These are phyloP conservation scores for Teratosphaeria destructans DNA, from an alignment of 2,329 filamentous ascomycete species.

Conservation along the genomic window DNA sequence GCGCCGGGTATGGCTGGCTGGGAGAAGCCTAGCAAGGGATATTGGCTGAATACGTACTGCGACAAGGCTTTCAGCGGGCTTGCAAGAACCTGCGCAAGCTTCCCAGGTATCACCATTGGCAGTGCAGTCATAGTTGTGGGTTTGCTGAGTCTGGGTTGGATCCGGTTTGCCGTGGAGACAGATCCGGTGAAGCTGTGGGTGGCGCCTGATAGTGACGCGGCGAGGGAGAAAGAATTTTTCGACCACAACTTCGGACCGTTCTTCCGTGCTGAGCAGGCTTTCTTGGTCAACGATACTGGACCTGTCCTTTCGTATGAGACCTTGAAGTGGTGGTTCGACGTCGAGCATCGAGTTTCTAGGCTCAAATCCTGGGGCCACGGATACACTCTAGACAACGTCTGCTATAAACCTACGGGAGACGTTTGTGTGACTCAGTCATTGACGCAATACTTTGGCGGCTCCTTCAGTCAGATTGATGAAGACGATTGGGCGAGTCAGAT, in stretches of 20 bases:
- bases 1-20: slow-evolving; percentile 40
- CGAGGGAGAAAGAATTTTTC: slow-evolving; percentile 88
- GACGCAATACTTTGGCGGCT: slow-evolving; percentile 74
- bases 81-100: slow-evolving; percentile 69
- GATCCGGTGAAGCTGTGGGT: slow-evolving; percentile 93
- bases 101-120: slow-evolving; percentile 73
- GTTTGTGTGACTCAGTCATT: slow-evolving; percentile 89
- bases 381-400: slow-evolving; percentile 69
- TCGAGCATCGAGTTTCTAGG: slow-evolving; percentile 66
- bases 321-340: slow-evolving; percentile 83
- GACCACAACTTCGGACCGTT: slow-evolving; percentile 91
- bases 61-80: slow-evolving; percentile 71
- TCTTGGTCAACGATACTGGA: slow-evolving; percentile 80
- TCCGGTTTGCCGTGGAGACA: slow-evolving; percentile 78
- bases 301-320: slow-evolving; percentile 84
- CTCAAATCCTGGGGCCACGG: slow-evolving; percentile 61
- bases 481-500: slow-evolving; percentile 63
- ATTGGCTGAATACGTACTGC: slow-evolving; percentile 72
- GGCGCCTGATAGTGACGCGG: slow-evolving; percentile 82
- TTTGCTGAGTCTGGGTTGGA: slow-evolving; percentile 76
- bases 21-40: slow-evolving; percentile 68
- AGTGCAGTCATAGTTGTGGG: slow-evolving; percentile 64
- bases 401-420: slow-evolving; percentile 83
- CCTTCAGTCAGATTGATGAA: slow-evolving; percentile 43
- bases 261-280: slow-evolving; percentile 86